A percentile compares a stretch with the other conserved stretches of the same genome.
Evolutionary conservation across 345 rosid genomes (phyloP).

Genomic region (Lagerstroemia speciosa): DNA sequence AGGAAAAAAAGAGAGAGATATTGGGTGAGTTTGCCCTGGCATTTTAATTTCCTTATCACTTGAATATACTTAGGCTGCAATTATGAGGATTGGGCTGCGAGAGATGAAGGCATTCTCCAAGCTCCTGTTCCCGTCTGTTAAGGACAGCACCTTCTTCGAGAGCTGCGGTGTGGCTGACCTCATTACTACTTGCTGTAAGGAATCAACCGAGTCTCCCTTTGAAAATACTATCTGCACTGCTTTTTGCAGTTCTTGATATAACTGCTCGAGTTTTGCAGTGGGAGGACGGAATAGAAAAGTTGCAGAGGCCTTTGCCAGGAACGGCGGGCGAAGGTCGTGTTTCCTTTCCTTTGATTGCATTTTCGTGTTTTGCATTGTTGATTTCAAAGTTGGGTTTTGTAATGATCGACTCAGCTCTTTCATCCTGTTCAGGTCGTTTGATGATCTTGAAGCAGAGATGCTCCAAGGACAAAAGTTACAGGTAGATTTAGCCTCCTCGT

Average conservation of each 20-base stretch:
- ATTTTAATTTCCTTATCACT: neutral
- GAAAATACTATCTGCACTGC: neutral
- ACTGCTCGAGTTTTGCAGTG: conserved; percentile 8
- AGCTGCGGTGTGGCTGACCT: conserved; percentile 97
- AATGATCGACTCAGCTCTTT: conserved; percentile 4
- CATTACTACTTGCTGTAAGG: conserved; percentile 87
- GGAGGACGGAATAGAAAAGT: conserved; percentile 35
- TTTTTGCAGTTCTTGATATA: neutral
- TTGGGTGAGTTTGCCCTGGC: neutral
- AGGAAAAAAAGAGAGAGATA: no score
- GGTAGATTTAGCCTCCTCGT: conserved; percentile 28
- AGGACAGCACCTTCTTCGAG: conserved; percentile 84
- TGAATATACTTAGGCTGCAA: conserved; percentile 65
- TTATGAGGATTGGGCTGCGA: conserved; percentile 90
- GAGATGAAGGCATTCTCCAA: conserved; percentile 90
- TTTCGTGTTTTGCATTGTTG: neutral
- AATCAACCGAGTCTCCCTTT: neutral
- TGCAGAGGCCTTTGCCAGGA: conserved; percentile 83
- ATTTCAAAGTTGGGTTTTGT: neutral
- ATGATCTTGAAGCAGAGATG: conserved; percentile 94
- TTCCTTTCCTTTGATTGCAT: neutral
- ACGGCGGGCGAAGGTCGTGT: conserved; percentile 61
- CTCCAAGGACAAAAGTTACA: conserved; percentile 90
- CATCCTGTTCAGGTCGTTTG: conserved; percentile 58
- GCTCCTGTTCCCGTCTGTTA: conserved; percentile 71